Evolutionary conservation across 2,329 filamentous ascomycete species (phyloP).

Genomic region (Fusarium praegraminearum): DNA sequence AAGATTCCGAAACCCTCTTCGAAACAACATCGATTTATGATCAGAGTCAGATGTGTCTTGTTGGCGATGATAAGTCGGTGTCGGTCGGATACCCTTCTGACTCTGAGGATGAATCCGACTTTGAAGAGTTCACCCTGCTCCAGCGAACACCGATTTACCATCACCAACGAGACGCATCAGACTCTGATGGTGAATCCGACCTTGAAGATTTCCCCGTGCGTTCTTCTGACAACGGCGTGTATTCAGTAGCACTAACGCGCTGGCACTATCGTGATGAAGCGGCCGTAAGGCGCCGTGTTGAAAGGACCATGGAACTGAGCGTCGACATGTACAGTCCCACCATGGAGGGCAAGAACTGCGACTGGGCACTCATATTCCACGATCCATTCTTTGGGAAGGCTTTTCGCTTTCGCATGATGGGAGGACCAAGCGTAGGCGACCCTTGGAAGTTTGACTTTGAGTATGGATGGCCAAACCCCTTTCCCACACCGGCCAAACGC

Average conservation of each 20-base stretch:
- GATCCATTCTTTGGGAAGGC: conserved; percentile 1
- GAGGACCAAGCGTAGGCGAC: not conserved
- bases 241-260: too few relatives aligned
- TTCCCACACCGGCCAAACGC: not conserved
- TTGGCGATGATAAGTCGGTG: too few relatives aligned
- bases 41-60: too few relatives aligned
- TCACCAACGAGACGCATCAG: not conserved
- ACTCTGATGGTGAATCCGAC: not conserved
- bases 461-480: not conserved
- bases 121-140: too few relatives aligned
- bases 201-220: not conserved
- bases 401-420: not conserved
- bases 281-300: not conserved
- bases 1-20: too few relatives aligned
- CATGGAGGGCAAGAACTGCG: not conserved
- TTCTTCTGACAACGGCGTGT: too few relatives aligned
- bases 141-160: too few relatives aligned
- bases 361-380: conserved; percentile 20
- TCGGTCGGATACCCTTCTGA: too few relatives aligned
- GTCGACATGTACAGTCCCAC: not conserved
- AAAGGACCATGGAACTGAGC: conserved; percentile 2
- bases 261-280: too few relatives aligned
- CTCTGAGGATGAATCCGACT: too few relatives aligned
- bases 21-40: too few relatives aligned
- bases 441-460: not conserved